Conservation (phyloP, 345 rosid genomes). For the Euphorbia peplus region DNA sequence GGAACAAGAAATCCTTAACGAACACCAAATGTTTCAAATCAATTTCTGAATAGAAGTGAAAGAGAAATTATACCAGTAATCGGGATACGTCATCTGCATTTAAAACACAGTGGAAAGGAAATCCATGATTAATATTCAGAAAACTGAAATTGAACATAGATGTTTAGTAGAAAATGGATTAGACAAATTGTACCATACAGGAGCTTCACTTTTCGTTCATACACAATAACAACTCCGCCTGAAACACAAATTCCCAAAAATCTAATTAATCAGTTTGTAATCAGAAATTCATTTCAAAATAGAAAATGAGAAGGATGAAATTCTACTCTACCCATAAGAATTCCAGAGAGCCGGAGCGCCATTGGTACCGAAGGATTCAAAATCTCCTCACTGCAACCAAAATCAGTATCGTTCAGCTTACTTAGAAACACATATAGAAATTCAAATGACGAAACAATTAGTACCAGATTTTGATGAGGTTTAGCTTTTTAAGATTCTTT, state of each 20-base stretch:
- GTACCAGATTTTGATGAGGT: conserved; percentile 74
- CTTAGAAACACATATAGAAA: background rate
- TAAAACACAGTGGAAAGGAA: background rate
- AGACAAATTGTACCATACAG: conserved; percentile 58
- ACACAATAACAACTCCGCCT: conserved; percentile 95
- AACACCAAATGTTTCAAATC: background rate
- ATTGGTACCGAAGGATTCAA: conserved; percentile 83
- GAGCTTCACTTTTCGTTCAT: conserved; percentile 82
- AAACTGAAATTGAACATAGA: conserved; percentile 3
- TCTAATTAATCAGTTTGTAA: background rate
- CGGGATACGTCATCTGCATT: conserved; percentile 75
- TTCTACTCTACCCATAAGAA: conserved; percentile 97
- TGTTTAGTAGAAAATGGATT: background rate
- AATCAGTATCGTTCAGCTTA: background rate
- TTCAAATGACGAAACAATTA: background rate
- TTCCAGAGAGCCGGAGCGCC: conserved; percentile 90
- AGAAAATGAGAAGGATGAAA: background rate
- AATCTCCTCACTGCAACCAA: conserved; percentile 70
- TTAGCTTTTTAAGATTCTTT: conserved; percentile 64
- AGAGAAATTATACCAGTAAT: conserved; percentile 62
- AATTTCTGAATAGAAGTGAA: background rate
- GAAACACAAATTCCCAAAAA: background rate
- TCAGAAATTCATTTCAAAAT: background rate
- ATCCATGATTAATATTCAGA: background rate
- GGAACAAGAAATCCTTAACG: background rate